Conservation (phyloP, 164 flowering plant species). For the Sextonia rubra region DNA sequence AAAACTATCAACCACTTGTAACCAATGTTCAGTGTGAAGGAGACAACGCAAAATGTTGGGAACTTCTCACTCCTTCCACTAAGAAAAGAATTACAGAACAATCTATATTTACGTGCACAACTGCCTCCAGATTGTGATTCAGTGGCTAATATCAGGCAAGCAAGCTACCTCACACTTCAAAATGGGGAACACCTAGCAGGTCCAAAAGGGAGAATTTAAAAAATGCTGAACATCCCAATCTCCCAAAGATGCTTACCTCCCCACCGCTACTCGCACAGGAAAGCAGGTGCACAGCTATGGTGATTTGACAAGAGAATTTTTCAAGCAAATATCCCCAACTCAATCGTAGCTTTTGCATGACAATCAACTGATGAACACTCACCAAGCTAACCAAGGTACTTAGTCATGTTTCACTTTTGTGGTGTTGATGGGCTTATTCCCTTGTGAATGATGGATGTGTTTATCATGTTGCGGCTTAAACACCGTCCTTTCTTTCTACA, state of each 20-base stretch:
- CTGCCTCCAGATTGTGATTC: slow-evolving; percentile 9
- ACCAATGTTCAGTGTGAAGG: background rate
- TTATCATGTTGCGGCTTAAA: background rate
- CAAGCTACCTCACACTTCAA: slow-evolving; percentile 10
- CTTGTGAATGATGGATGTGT: slow-evolving; percentile 6
- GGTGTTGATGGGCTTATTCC: slow-evolving; percentile 29
- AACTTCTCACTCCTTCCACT: background rate
- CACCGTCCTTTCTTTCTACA: slow-evolving; percentile 6
- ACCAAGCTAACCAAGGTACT: background rate
- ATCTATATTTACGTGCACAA: background rate
- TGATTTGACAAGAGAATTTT: slow-evolving; percentile 25
- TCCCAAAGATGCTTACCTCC: slow-evolving; percentile 14
- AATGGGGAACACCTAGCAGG: slow-evolving; percentile 23
- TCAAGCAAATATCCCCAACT: background rate
- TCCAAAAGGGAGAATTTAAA: slow-evolving; percentile 22
- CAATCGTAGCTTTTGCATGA: background rate
- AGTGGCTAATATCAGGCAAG: slow-evolving; percentile 16
- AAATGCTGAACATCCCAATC: slow-evolving; percentile 17
- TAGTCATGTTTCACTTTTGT: background rate
- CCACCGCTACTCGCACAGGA: slow-evolving; percentile 21
- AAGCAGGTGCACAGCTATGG: slow-evolving; percentile 25
- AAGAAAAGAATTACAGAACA: background rate
- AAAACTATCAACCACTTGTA: background rate
- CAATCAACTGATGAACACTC: background rate
- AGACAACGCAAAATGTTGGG: background rate